Percentiles rank a stretch among this genome's conserved stretches.
Evolutionary conservation across 31 red algal species (phyloP).

Genomic region (Porphyra umbilicalis): DNA sequence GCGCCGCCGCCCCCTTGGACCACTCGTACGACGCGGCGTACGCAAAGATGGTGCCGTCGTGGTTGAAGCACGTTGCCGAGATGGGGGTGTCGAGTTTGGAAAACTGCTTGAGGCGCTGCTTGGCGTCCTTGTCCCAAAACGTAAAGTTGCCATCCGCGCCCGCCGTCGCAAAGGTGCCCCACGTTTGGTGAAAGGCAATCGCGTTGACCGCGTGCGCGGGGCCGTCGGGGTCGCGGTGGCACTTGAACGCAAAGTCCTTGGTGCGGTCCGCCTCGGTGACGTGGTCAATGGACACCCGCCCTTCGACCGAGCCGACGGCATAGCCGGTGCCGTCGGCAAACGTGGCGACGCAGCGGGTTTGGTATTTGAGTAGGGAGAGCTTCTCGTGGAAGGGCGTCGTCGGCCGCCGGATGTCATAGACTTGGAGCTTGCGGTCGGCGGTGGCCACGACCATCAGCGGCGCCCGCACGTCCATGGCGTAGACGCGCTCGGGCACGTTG

Average conservation of each 20-base stretch:
- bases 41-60: constrained; percentile 79
- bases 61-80: constrained; percentile 65
- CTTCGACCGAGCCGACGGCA: constrained; percentile 84
- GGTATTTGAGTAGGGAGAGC: constrained; percentile 73
- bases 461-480: constrained; percentile 79
- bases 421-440: constrained; percentile 70
- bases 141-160: constrained; percentile 85
- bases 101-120: constrained; percentile 88
- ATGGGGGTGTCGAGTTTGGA: constrained; percentile 77
- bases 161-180: constrained; percentile 86
- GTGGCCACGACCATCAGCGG: constrained; percentile 80
- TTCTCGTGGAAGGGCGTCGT: constrained; percentile 59
- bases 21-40: constrained; percentile 96
- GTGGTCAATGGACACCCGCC: constrained; percentile 88
- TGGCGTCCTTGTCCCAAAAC: constrained; percentile 98
- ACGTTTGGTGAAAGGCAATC: constrained; percentile 70
- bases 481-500: constrained; percentile 49
- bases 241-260: constrained; percentile 93
- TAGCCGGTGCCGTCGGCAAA: constrained; percentile 87
- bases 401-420: constrained; percentile 87
- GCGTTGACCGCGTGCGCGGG: constrained; percentile 72
- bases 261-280: constrained; percentile 60
- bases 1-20: constrained; percentile 73
- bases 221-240: constrained; percentile 75
- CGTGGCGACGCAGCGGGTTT: constrained; percentile 75